Percentiles rank a stretch among this genome's conserved stretches.
These are phyloP conservation scores for Pseudonitzschia delicatissima DNA, from an alignment of 108 stramenopile genomes.

Conservation along the genomic window DNA sequence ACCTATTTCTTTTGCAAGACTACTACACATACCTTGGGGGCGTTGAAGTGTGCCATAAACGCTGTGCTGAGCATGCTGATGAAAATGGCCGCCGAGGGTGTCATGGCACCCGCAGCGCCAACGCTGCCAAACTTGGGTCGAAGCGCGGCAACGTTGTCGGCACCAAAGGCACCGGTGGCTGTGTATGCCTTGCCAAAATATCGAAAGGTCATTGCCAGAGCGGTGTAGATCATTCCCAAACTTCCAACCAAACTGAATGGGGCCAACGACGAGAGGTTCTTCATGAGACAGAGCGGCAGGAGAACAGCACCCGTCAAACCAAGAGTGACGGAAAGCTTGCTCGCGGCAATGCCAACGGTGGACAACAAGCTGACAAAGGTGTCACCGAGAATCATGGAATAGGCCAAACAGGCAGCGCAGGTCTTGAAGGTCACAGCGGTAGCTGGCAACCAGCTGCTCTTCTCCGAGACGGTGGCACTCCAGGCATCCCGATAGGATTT, in stretches of 20 bases:
- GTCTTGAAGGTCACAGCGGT: slow-evolving; percentile 86
- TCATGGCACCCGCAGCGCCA: slow-evolving; percentile 69
- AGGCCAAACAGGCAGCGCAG: slow-evolving; percentile 83
- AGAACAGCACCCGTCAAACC: slow-evolving; percentile 80
- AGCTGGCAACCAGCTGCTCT: slow-evolving; percentile 77
- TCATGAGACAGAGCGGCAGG: slow-evolving; percentile 90
- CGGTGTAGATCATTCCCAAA: slow-evolving; percentile 88
- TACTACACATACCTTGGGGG: slow-evolving; percentile 75
- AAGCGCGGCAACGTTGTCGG: slow-evolving; percentile 50
- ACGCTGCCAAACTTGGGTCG: slow-evolving; percentile 71
- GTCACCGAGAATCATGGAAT: slow-evolving; percentile 96
- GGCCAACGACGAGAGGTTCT: slow-evolving; percentile 78
- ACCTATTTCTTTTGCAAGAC: too few species aligned
- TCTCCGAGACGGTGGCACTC: slow-evolving; percentile 77
- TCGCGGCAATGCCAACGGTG: slow-evolving; percentile 62
- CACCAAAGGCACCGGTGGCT: slow-evolving; percentile 55
- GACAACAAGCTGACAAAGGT: slow-evolving; percentile 72
- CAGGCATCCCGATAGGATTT: slow-evolving; percentile 90
- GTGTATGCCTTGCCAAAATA: slow-evolving; percentile 81
- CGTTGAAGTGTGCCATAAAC: slow-evolving; percentile 95
- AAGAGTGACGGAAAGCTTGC: slow-evolving; percentile 57
- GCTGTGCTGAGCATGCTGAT: slow-evolving; percentile 93
- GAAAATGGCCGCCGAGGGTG: slow-evolving; percentile 81
- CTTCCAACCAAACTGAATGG: slow-evolving; percentile 88
- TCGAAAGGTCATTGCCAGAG: slow-evolving; percentile 73